These are phyloP conservation scores for Symbiotaphrina buchneri DNA, from an alignment of 495 filamentous ascomycete species.

Conservation along the genomic window DNA sequence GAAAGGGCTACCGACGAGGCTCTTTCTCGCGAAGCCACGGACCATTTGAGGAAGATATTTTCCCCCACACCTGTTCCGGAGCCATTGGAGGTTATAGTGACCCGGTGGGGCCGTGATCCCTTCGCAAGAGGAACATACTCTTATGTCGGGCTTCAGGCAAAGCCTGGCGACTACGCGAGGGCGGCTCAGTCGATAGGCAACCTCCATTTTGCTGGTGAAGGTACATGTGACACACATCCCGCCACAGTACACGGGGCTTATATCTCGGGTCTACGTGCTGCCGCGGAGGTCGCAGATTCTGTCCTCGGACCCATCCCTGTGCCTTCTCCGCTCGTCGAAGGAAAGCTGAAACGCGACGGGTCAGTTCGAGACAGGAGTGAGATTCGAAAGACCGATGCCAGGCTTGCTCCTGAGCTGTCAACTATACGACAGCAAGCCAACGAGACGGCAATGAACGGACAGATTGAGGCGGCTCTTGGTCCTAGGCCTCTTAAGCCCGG, in stretches of 20 bases:
- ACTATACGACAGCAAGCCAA: no score
- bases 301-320: conserved; percentile 64
- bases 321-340: conserved; percentile 47
- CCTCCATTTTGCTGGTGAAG: conserved; percentile 90
- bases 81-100: conserved; percentile 74
- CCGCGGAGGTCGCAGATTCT: conserved; percentile 58
- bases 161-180: conserved; percentile 71
- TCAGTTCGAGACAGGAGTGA: no score
- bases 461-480: no score
- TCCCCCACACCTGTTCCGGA: conserved; percentile 36
- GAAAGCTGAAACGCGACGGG: conserved; percentile 21
- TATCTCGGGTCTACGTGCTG: conserved; percentile 74
- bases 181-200: conserved; percentile 79
- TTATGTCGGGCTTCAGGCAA: conserved; percentile 61
- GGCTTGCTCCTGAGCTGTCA: no score
- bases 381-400: no score
- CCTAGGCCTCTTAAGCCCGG: conserved; percentile 45
- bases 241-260: conserved; percentile 96
- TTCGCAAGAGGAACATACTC: conserved; percentile 89
- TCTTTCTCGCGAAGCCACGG: conserved; percentile 58
- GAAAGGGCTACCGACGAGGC: conserved; percentile 51
- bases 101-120: conserved; percentile 75
- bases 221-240: conserved; percentile 84
- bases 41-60: conserved; percentile 47
- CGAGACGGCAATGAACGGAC: no score